Evolutionary conservation across 306 rosid species (phyloP).

Genomic region (Vachellia collinsii): DNA sequence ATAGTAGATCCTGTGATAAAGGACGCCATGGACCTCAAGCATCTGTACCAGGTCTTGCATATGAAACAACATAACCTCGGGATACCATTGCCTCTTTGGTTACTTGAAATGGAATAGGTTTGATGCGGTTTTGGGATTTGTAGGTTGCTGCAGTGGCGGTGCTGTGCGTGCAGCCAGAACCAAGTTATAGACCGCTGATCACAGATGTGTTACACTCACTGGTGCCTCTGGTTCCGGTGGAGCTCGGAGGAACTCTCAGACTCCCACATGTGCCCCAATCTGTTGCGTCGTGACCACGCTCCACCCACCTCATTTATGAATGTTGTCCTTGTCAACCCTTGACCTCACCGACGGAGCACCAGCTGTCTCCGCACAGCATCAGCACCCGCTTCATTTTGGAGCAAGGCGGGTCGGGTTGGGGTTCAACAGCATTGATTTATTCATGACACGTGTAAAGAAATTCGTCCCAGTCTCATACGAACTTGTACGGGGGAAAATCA

Average conservation of each 20-base stretch:
- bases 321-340: background rate
- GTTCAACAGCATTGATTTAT: conserved; percentile 21
- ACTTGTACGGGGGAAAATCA: background rate
- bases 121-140: background rate
- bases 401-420: conserved; percentile 6
- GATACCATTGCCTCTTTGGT: background rate
- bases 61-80: background rate
- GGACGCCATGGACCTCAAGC: conserved; percentile 83
- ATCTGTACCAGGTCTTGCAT: conserved; percentile 77
- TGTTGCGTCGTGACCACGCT: background rate
- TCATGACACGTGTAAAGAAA: conserved; percentile 43
- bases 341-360: background rate
- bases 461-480: conserved; percentile 13
- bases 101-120: too few relatives aligned
- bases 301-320: background rate
- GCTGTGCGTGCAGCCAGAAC: conserved; percentile 94
- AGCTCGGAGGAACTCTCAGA: conserved; percentile 90
- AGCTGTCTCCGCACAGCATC: background rate
- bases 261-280: conserved; percentile 39
- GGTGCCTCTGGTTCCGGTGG: conserved; percentile 79
- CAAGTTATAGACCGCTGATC: conserved; percentile 85
- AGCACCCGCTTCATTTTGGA: background rate
- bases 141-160: conserved; percentile 98
- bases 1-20: conserved; percentile 82
- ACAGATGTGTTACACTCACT: conserved; percentile 93